A percentile compares a stretch with the other conserved stretches of the same genome.
Conservation (phyloP, 1,139 yeast species). For the Saccharomyces hybrid region DNA sequence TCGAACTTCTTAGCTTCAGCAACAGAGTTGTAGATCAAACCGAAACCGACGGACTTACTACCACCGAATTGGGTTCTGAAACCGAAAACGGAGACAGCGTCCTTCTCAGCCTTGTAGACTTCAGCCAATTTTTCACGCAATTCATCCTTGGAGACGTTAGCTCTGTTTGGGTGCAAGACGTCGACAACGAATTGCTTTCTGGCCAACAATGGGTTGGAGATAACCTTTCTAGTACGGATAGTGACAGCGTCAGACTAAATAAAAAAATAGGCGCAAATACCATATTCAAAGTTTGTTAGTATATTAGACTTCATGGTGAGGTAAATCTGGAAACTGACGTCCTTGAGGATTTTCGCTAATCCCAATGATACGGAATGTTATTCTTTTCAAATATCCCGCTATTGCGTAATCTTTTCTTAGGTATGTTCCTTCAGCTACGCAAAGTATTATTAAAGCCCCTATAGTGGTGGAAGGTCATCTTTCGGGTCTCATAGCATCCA, state of each 20-base stretch:
- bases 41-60: constrained; percentile 99
- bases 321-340: background rate
- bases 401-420: too few relatives aligned
- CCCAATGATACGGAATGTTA: background rate
- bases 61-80: constrained; percentile 99
- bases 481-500: too few relatives aligned
- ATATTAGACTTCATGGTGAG: background rate
- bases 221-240: constrained; percentile 99
- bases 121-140: constrained; percentile 96
- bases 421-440: too few relatives aligned
- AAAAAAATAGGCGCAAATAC: constrained; percentile 32
- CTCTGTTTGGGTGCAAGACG: constrained; percentile 99
- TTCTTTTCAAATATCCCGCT: too few relatives aligned
- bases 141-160: constrained; percentile 98
- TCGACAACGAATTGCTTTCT: constrained; percentile 99
- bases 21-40: constrained; percentile 95
- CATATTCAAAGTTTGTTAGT: constrained; percentile 30
- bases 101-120: constrained; percentile 97
- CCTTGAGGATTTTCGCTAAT: background rate
- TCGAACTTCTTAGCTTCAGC: constrained; percentile 98
- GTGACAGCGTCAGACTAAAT: constrained; percentile 84
- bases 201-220: constrained; percentile 98
- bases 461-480: too few relatives aligned
- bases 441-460: too few relatives aligned
- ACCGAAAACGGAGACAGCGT: constrained; percentile 97